Base-by-base conservation (phyloP, 2,329 filamentous ascomycete species). In the Zymoseptoria ardabiliae region DNA sequence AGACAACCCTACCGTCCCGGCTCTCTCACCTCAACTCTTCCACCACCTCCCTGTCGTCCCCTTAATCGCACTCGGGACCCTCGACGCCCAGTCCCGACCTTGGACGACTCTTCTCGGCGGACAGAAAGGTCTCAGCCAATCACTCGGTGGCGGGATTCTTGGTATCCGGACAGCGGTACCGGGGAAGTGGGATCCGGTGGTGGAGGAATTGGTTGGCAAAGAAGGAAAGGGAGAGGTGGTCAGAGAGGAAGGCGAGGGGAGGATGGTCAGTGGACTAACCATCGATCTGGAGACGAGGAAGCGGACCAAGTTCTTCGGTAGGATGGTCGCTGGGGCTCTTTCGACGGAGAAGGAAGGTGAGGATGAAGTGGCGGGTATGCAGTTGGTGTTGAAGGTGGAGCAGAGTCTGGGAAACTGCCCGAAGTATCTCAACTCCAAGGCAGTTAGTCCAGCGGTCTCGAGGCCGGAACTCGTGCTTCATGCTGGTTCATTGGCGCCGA, bases 71-170 rank as follows among this genome's bases (percentile, higher is more conserved):
- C 74, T 95, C 19, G 90, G 90, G 1, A 83, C 88, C 0, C 74
- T 92, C 1, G 90, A 94, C 68, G 72, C 75, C 2, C 68, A 84
- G 20, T 81, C 81, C 2, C 77, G 83, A 20, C 89, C 88, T 1
- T 95, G 90, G 90, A 88, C 87, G 17, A 88, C 88, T 0, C 63
- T 95, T 7, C 88, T 88, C 84, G 89, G 89, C n/a, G 90, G 90
- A 17, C 78, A 86, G 59, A 73, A 81, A 0, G 88, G 88, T 0
- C 89, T 93, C 65, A 83, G 85, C 0, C 78, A 81, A 53, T 81
- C 84, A 0, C 75, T 92, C 0, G 85, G 83, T 1, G 77, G 82
- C 49, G 81, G 78, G 1, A 79, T 90, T 9, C 77, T 95, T 3
- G 88, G 84, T 1, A 76, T 91, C 1, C 79, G 81, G 51, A 82